Conservation (phyloP, 2,329 filamentous ascomycete species). For the Ceratocystis eucalypticola region DNA sequence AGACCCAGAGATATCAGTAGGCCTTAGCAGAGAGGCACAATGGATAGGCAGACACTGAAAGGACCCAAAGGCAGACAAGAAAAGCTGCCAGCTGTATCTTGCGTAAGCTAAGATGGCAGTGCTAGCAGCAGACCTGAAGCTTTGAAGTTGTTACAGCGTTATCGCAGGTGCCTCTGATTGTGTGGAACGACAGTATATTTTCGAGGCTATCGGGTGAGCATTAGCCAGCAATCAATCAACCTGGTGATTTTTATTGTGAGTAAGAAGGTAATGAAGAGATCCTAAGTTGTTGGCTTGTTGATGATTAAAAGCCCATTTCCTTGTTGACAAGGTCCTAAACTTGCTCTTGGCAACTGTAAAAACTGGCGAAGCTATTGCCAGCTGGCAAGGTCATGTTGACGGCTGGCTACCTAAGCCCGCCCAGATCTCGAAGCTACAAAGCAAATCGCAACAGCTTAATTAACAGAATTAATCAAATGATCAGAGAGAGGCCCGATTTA, state of each 20-base stretch:
- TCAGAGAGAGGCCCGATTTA: neutral
- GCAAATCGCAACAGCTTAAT: neutral
- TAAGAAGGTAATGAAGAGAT: neutral
- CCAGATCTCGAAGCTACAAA: neutral
- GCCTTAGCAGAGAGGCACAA: neutral
- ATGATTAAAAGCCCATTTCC: neutral
- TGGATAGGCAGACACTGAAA: neutral
- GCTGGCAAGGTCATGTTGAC: neutral
- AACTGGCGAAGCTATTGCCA: neutral
- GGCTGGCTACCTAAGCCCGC: constrained; percentile 8
- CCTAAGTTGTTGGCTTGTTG: neutral
- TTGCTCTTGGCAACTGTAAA: neutral
- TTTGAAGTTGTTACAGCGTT: neutral
- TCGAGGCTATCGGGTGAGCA: neutral
- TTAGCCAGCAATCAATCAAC: neutral
- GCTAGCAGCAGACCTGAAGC: neutral
- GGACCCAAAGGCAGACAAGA: neutral
- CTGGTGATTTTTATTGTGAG: neutral
- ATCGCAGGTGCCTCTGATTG: no score
- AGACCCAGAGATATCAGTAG: neutral
- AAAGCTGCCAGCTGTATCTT: constrained; percentile 5
- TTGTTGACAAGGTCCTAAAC: constrained; percentile 1
- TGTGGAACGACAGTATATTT: no score
- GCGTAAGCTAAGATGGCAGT: constrained; percentile 4
- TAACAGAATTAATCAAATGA: neutral